phyloP scores from a whole-genome alignment of 2,329 filamentous ascomycete genomes.

The Neocucurbitaria cava region DNA sequence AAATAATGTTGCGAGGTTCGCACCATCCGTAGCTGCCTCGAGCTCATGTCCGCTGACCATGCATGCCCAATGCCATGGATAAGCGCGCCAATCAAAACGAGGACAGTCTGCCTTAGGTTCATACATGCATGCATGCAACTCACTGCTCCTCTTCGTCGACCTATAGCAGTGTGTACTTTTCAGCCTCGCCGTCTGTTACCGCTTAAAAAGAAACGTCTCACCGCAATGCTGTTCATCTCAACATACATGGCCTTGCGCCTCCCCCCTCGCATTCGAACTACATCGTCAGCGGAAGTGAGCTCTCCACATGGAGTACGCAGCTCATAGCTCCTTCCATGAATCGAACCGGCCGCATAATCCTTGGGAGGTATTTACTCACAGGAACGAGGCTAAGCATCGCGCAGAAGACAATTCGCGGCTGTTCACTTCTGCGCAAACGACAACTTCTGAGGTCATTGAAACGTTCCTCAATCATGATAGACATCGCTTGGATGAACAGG shows the following conservation, averaged over 20 bases:
- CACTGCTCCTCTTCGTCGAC: background rate
- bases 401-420: conserved; percentile 8
- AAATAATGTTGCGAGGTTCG: background rate
- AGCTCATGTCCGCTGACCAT: background rate
- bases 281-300: background rate
- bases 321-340: background rate
- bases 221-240: background rate
- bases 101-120: background rate
- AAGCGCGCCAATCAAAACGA: conserved; percentile 4
- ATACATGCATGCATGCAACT: background rate
- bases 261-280: background rate
- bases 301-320: background rate
- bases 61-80: background rate
- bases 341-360: conserved; percentile 1
- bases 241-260: background rate
- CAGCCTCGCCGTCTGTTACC: background rate
- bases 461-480: conserved; percentile 7
- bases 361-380: conserved; percentile 11
- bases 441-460: conserved; percentile 6
- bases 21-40: background rate
- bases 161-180: background rate
- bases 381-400: conserved; percentile 3
- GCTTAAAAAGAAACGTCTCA: background rate
- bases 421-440: background rate
- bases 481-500: conserved; percentile 1